Percentiles rank a stretch among this genome's conserved stretches.
phyloP scores from a whole-genome alignment of 2,329 filamentous ascomycete species.

The Sporothrix variecibatus region DNA sequence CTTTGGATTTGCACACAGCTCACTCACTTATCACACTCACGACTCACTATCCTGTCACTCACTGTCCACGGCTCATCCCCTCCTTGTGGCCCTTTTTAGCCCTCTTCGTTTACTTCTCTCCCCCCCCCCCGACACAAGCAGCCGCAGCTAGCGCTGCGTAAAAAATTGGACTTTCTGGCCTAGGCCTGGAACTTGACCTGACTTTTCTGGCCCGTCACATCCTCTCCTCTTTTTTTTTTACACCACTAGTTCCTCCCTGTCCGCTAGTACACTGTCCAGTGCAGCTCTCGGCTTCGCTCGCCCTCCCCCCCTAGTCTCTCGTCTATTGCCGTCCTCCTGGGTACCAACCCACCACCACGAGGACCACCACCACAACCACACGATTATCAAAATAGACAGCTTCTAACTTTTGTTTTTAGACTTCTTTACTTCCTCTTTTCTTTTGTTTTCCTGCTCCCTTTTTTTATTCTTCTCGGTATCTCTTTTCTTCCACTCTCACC shows the following conservation, averaged over 20 bases:
- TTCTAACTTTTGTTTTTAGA: background rate
- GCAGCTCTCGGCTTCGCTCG: background rate
- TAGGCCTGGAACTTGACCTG: background rate
- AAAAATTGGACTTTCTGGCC: background rate
- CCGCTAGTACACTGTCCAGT: background rate
- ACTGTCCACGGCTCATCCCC: background rate
- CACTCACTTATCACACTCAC: background rate
- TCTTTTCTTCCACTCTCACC: conserved; percentile 7
- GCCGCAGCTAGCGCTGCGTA: conserved; percentile 17
- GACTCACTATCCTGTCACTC: background rate
- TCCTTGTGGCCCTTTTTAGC: background rate
- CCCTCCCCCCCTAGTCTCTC: background rate
- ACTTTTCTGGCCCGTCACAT: background rate
- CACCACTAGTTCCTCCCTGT: conserved; percentile 1
- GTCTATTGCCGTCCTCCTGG: background rate
- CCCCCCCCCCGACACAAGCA: background rate
- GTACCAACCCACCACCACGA: background rate
- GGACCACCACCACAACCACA: background rate
- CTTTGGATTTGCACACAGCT: background rate
- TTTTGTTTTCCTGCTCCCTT: background rate
- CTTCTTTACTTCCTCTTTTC: background rate
- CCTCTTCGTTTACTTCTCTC: background rate
- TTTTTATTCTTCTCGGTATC: background rate
- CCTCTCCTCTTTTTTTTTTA: background rate
- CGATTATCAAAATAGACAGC: background rate